Conservation (phyloP, 2,329 filamentous ascomycete genomes). For the Fusarium denticulatum region DNA sequence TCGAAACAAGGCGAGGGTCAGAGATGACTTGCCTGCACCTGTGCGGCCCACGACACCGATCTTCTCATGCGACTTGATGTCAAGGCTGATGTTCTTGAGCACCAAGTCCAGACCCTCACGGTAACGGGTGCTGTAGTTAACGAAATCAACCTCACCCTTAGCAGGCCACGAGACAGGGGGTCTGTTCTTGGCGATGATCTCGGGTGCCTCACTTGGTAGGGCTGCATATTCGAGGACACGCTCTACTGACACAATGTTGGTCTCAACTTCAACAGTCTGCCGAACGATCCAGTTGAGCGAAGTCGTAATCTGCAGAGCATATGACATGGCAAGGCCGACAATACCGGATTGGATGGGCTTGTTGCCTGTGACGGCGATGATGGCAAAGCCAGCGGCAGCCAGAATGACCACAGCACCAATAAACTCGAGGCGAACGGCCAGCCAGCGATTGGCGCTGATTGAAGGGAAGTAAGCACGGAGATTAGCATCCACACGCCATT, state of each 20-base stretch:
- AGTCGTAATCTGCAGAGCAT: slow-evolving; percentile 95
- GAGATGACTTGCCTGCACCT: slow-evolving; percentile 92
- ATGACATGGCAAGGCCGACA: slow-evolving; percentile 96
- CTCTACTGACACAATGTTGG: slow-evolving; percentile 99
- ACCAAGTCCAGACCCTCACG: slow-evolving; percentile 90
- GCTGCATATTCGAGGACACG: slow-evolving; percentile 94
- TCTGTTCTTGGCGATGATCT: slow-evolving; percentile 87
- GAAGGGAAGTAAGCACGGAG: slow-evolving; percentile 94
- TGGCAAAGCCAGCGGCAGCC: slow-evolving; percentile 81
- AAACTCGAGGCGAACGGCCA: slow-evolving; percentile 94
- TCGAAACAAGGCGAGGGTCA: slow-evolving; percentile 92
- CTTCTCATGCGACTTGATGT: slow-evolving; percentile 97
- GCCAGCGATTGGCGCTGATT: slow-evolving; percentile 92
- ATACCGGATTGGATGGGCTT: slow-evolving; percentile 73
- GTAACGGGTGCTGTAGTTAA: slow-evolving; percentile 94
- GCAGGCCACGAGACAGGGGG: slow-evolving; percentile 93
- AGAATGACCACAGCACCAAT: slow-evolving; percentile 95
- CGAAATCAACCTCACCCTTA: slow-evolving; percentile 87
- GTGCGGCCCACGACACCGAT: slow-evolving; percentile 97
- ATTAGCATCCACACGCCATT: slow-evolving; percentile 97
- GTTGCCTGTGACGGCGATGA: slow-evolving; percentile 79
- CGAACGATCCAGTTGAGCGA: slow-evolving; percentile 99
- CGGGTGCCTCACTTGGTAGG: slow-evolving; percentile 91
- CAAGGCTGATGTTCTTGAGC: slow-evolving; percentile 88
- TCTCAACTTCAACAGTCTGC: slow-evolving; percentile 99